phyloP scores from a whole-genome alignment of 768 basidiomycete species.

The Saitozyma podzolica region DNA sequence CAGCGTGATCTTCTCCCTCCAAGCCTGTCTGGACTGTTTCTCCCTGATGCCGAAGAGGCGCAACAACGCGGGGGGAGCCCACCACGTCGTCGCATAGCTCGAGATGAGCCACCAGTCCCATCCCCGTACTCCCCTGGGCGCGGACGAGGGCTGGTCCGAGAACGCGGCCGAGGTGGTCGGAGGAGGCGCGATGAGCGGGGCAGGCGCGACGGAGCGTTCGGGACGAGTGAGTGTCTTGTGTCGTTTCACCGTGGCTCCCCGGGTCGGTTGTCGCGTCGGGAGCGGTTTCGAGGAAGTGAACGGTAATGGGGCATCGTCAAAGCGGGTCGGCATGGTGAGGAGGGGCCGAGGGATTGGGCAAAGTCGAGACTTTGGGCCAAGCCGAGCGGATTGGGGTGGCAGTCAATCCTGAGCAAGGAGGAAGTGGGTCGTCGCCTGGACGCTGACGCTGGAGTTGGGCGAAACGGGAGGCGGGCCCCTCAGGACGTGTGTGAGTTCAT shows the following conservation, averaged over 20 bases:
- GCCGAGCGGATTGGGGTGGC: too few relatives aligned
- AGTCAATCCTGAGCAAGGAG: too few relatives aligned
- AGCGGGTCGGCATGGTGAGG: conserved; percentile 17
- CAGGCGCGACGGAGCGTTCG: conserved; percentile 89
- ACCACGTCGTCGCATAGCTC: conserved; percentile 77
- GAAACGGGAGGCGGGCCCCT: too few relatives aligned
- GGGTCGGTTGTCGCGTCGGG: conserved; percentile 27
- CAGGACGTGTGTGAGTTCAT: too few relatives aligned
- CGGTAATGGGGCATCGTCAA: conserved; percentile 40
- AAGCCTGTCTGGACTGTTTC: conserved; percentile 76
- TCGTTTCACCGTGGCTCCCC: conserved; percentile 53
- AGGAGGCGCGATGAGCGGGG: conserved; percentile 87
- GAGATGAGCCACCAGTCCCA: conserved; percentile 73
- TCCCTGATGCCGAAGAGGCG: conserved; percentile 79
- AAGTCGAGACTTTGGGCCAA: too few relatives aligned
- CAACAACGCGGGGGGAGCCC: conserved; percentile 76
- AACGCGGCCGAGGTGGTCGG: conserved; percentile 54
- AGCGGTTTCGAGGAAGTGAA: conserved; percentile 36
- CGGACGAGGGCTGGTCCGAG: conserved; percentile 23
- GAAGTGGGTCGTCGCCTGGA: too few relatives aligned
- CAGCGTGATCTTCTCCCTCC: conserved; percentile 94
- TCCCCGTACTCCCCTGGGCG: conserved; percentile 12
- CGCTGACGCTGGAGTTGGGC: too few relatives aligned
- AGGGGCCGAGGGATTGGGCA: too few relatives aligned
- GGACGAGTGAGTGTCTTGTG: conserved; percentile 96